These are phyloP conservation scores for Lipomyces kockii DNA, from an alignment of 805 yeast species.

Conservation along the genomic window DNA sequence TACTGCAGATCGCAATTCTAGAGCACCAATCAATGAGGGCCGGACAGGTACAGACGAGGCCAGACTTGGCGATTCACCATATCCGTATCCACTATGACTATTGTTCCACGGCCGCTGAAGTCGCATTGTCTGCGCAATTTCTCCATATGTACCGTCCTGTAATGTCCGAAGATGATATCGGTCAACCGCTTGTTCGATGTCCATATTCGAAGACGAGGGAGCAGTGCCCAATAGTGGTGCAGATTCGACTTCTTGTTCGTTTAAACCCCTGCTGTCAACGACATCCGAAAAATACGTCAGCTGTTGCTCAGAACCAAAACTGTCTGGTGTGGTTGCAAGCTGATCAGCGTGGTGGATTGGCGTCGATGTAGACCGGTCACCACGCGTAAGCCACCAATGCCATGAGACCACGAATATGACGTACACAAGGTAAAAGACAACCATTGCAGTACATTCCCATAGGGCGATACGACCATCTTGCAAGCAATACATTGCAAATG, in stretches of 20 bases:
- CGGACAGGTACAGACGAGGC: constrained; percentile 40
- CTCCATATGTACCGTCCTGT: constrained; percentile 11
- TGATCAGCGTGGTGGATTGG: neutral
- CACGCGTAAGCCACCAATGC: constrained; percentile 46
- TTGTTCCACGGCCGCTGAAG: constrained; percentile 9
- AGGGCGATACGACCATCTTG: constrained; percentile 60
- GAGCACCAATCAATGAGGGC: constrained; percentile 49
- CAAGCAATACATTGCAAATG: constrained; percentile 50
- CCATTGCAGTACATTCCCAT: constrained; percentile 62
- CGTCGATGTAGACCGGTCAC: neutral
- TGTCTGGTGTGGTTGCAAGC: constrained; percentile 1
- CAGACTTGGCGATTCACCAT: constrained; percentile 24
- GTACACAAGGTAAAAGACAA: constrained; percentile 61
- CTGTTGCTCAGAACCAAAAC: neutral
- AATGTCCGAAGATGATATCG: constrained; percentile 10
- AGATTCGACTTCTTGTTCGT: constrained; percentile 14
- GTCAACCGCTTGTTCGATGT: constrained; percentile 25
- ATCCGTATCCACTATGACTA: neutral
- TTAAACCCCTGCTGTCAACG: constrained; percentile 19
- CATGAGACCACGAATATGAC: constrained; percentile 55
- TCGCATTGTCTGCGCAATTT: constrained; percentile 8
- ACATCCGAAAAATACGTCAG: constrained; percentile 23
- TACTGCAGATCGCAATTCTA: constrained; percentile 45
- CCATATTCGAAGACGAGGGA: constrained; percentile 13
- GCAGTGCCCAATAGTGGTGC: constrained; percentile 17